Base-by-base conservation (phyloP, 108 stramenopile genomes). In the Skeletonema menzelii region DNA sequence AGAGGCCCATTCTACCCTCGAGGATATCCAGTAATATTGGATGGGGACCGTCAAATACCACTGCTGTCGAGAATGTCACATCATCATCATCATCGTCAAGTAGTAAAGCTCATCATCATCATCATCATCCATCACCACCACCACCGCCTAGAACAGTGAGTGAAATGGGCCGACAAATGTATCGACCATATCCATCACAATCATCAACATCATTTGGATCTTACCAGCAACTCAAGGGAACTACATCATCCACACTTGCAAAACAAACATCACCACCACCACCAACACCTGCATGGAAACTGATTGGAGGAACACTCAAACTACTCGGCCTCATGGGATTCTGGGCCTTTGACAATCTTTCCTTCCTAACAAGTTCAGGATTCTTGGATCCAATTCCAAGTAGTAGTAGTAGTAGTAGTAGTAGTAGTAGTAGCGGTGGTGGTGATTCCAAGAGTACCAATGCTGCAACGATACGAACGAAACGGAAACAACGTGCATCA, bases 331-430 rank as follows among this genome's bases (percentile, higher is more conserved):
- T 95, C 64, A 61, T 86, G 65, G 87, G 88, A 14, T 95, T 89
- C 62, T 93, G 86, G 88, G 73, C 84, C 8, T 89, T 82, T 24
- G 95, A 95, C 64, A 95, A 95, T 58, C 20, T 90, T 7, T 80
- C 78, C 58, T 95, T 85, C 69, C 55, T 95, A 34, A 67, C 81
- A 0, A 77, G 79, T 12, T 77, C 76, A 55, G 87, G 90, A 34
- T 80, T 87, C 60, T 67, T 93, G 61, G 90, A 91, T 65, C 78
- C 66, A 11, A 84, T 67, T 67, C 67, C 11, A 15, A n/a, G 17
- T 46, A n/a, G n/a, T n/a, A n/a, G n/a, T n/a, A n/a, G n/a, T n/a
- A n/a, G n/a, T n/a, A n/a, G n/a, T n/a, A n/a, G n/a, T n/a, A n/a
- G n/a, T n/a, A n/a, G n/a, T n/a, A n/a, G n/a, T n/a, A n/a, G n/a